Evolutionary conservation across 345 rosid genomes (phyloP), one percentile per base, ranked within the genome.

Genomic region (Luvunga scandens): DNA sequence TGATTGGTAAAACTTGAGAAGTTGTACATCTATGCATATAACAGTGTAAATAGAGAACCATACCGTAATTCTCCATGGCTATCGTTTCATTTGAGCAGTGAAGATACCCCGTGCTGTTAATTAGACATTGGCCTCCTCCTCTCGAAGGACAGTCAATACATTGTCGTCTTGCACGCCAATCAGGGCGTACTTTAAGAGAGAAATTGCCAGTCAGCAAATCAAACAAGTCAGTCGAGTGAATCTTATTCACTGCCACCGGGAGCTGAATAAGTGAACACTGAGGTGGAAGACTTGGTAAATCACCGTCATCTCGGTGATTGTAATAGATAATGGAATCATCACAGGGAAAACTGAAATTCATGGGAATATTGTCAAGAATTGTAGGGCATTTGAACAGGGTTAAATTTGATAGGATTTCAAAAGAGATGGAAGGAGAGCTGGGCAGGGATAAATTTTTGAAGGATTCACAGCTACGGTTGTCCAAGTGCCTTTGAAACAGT

Each of bases 361-460:
- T 28, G 24, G 8, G 25, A 24, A 16, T 30, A 45, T 14, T 72
- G 50, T 19, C 13, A 42, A 10, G 8, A 12, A 18, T 39, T 34
- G 0, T 4, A 48, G 74, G 50, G 72, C 90, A 89, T 72, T 70
- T 82, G 81, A 75, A 79, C 77, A 88, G 30, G 71, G 69, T 68
- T 39, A 39, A 7, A n/a, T 79, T 36, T 0, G 6, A 0, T 2
- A 2, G 13, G 7, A 79, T 55, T 6, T 34, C 19, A 6, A 80
- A 82, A 31, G 65, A 59, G 33, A 84, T 68, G 72, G 65, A 83
- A 21, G 88, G 88, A 18, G 77, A 75, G 12, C 25, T 14, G 36
- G 88, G 82, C 59, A 85, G 72, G 68, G 85, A 80, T 19, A 83
- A 69, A 68, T 48, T 68, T 25, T 81, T 79, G 34, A 83, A 82